Evolutionary conservation across 2,329 filamentous ascomycete species (phyloP).

Genomic region (Microcyclosporella mali): DNA sequence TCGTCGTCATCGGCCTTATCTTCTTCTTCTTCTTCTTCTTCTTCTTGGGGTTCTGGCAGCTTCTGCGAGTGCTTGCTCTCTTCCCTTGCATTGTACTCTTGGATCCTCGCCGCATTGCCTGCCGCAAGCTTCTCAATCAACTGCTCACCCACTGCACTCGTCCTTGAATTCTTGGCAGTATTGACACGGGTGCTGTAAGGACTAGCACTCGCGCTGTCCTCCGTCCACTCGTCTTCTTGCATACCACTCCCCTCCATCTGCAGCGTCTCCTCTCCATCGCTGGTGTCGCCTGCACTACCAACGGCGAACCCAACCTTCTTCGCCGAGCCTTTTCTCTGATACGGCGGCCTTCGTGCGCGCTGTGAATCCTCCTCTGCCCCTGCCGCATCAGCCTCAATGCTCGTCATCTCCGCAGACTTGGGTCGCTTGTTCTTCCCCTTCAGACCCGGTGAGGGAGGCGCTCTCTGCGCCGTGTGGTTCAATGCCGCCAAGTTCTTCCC

Average conservation of each 20-base stretch:
- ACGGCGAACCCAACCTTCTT: conserved; percentile 32
- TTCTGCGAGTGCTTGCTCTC: not conserved
- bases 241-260: conserved; percentile 26
- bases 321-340: conserved; percentile 13
- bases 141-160: conserved; percentile 22
- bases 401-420: conserved; percentile 26
- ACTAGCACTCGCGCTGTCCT: conserved; percentile 32
- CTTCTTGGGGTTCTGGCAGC: not conserved
- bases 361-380: conserved; percentile 22
- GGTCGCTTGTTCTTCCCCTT: conserved; percentile 28
- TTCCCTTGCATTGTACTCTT: not conserved
- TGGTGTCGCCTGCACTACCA: conserved; percentile 23
- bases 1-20: not conserved
- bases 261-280: conserved; percentile 22
- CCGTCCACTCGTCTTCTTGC: conserved; percentile 34
- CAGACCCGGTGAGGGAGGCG: conserved; percentile 24
- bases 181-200: conserved; percentile 33
- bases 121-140: conserved; percentile 13
- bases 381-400: conserved; percentile 24
- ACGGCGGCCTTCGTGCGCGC: not conserved
- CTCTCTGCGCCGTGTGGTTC: conserved; percentile 13
- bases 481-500: conserved; percentile 33
- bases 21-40: not conserved
- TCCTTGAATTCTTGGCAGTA: conserved; percentile 32
- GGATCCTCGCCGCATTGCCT: not conserved